Base-by-base conservation (phyloP, 208 protist species). In the Acanthamoeba culbertsoni region DNA sequence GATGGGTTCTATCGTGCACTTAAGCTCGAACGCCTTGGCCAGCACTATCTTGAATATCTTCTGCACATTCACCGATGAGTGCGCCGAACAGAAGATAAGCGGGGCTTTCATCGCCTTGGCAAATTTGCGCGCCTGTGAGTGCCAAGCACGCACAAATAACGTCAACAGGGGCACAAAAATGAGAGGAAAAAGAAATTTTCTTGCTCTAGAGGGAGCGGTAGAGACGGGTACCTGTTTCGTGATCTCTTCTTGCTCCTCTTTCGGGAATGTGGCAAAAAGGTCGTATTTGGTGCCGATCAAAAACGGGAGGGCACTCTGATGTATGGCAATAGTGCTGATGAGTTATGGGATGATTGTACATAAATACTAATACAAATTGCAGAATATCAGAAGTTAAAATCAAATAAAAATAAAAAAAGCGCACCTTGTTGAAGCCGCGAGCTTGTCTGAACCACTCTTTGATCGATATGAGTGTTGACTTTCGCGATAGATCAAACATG, bases 201-300 rank as follows among this genome's bases (percentile, higher is more conserved):
- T 23, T 12, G 48, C 48, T 8, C 18, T 55, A 18, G 42, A 45
- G 14, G 53, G 10, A 86, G 43, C 26, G 8, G 20, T 20, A 46
- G 10, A 16, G 8, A 20, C 20, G 75, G 90, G 46, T 43, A 96
- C 94, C 93, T 96, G 96, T 42, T 95, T 95, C 6, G 94, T 97
- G 26, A 98, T 98, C 20, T 98, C 96, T 33, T 94, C 93, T 94
- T 98, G 97, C 59, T 98, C 96, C 62, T 98, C 96, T 16, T 57
- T 23, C 16, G 96, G 73, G 23, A 97, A 79, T 6, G 79, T 91
- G 37, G 94, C 93, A 91, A 98, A 98, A 1, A 97, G 71, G 91
- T 98, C 98, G 90, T 96, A 98, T 79, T 98, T 98, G 1, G 98
- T 98, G 28, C 98, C 98, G n/a, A 98, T 96, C 0, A 98, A 89